Base-by-base conservation (phyloP, 768 basidiomycete genomes). In the Tricholomella constricta region DNA sequence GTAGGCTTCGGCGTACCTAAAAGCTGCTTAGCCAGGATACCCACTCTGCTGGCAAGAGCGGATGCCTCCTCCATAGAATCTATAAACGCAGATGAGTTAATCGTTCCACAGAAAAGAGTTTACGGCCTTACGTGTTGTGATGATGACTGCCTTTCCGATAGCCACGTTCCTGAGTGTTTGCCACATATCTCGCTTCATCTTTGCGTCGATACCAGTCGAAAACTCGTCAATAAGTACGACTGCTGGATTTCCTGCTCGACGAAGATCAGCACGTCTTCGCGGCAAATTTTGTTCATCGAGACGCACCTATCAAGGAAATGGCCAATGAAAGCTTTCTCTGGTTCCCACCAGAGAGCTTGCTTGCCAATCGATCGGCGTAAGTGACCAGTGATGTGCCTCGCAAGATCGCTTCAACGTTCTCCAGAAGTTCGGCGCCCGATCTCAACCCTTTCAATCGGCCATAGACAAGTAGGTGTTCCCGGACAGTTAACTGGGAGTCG, bases 61-160 rank as follows among this genome's bases (percentile, higher is more conserved):
- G 88, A 86, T 2, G 88, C 89, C 67, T 92, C 89, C 68, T 90
- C 89, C 89, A 91, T 91, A 0, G 87, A 89, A 65, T 90, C 88
- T 84, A 61, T 15, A 14, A 17, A 42, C 14, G 5, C 37, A 10
- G 26, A n/a, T 29, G 42, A 48, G 17, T 27, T 10, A 45, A 12
- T 35, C n/a, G 45, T 40, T 19, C 19, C 29, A 23, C 23, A 20
- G 31, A 52, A 35, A 14, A 35, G 57, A 46, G 8, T 54, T 17
- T 14, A 29, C 34, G 11, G 26, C 75, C 82, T 49, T 51, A 85
- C 86, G 86, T 2, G 87, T 89, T 1, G 86, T 88, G 48, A 89
- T 83, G 29, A 88, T 74, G 7, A 89, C 79, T 3, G 85, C 85
- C 62, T 90, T 89, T 14, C 84, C 87, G 2, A 75, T 71, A 0